A percentile compares a stretch with the other conserved stretches of the same genome.
Evolutionary conservation across 192 early-diverging fungal species (phyloP).

Genomic region (Rhizophlyctis rosea): DNA sequence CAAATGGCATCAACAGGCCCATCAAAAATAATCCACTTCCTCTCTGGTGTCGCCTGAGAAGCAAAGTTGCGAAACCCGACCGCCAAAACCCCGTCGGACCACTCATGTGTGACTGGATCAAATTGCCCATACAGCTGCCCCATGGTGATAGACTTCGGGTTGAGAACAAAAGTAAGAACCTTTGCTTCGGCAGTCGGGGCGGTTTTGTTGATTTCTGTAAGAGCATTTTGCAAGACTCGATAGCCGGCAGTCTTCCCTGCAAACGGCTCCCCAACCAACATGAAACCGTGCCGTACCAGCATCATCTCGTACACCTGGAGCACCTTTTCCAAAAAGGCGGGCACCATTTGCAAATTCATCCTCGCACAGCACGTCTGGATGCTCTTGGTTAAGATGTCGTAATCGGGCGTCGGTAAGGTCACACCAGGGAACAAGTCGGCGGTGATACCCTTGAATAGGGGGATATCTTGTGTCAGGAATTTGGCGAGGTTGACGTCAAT

Average conservation of each 20-base stretch:
- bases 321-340: constrained; percentile 56
- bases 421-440: constrained; percentile 62
- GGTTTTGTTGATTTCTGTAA: constrained; percentile 49
- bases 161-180: constrained; percentile 45
- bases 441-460: constrained; percentile 61
- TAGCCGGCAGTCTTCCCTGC: constrained; percentile 56
- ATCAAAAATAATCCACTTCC: constrained; percentile 64
- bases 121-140: constrained; percentile 63
- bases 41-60: constrained; percentile 47
- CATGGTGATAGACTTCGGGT: constrained; percentile 65
- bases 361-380: constrained; percentile 41
- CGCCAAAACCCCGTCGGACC: constrained; percentile 61
- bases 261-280: constrained; percentile 58
- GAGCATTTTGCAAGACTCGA: constrained; percentile 46
- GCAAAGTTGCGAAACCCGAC: constrained; percentile 57
- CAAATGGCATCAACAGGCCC: constrained; percentile 65
- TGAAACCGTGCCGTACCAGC: constrained; percentile 60
- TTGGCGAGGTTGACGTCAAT: constrained; percentile 63
- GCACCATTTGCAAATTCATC: constrained; percentile 52
- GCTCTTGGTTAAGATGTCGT: constrained; percentile 43
- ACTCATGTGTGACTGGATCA: constrained; percentile 60
- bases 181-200: constrained; percentile 45
- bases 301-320: constrained; percentile 66
- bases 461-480: constrained; percentile 60
- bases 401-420: constrained; percentile 54